Conservation (phyloP, 148 eudicot genomes). For the Polygonum maritimum region DNA sequence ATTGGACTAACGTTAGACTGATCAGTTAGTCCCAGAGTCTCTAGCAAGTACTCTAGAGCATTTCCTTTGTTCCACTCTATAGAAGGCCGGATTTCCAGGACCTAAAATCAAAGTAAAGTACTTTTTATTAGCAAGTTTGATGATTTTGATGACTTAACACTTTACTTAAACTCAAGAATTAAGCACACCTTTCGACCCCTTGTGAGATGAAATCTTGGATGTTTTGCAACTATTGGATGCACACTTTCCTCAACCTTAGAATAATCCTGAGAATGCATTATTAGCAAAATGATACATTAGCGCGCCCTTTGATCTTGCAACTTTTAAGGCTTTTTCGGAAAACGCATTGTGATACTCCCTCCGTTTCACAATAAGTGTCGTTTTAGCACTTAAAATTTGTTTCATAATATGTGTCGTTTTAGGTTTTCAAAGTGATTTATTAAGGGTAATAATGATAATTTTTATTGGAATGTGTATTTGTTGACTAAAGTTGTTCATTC, state of each 20-base stretch:
- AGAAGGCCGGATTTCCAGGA: constrained; percentile 55
- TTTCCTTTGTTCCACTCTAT: constrained; percentile 66
- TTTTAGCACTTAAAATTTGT: too few species aligned
- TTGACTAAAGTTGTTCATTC: too few species aligned
- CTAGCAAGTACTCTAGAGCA: constrained; percentile 51
- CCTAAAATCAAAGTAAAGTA: constrained; percentile 19
- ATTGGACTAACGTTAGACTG: constrained; percentile 53
- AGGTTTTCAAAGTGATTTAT: too few species aligned
- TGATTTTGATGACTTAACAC: background rate
- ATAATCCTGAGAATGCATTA: constrained; percentile 21
- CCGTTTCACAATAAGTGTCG: too few species aligned
- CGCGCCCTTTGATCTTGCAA: too few species aligned
- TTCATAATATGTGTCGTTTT: too few species aligned
- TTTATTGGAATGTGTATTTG: too few species aligned
- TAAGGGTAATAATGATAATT: too few species aligned
- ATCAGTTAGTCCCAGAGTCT: constrained; percentile 30
- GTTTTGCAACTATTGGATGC: constrained; percentile 22
- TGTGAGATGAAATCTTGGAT: constrained; percentile 36
- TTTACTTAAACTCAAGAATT: background rate
- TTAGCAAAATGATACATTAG: too few species aligned
- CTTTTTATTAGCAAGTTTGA: background rate
- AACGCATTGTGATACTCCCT: too few species aligned
- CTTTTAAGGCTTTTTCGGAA: too few species aligned
- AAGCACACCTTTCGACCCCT: constrained; percentile 40
- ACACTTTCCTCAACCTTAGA: constrained; percentile 29